Base-by-base conservation (phyloP, 2,329 filamentous ascomycete genomes). In the Hymenotorrendiella dingleyae region DNA sequence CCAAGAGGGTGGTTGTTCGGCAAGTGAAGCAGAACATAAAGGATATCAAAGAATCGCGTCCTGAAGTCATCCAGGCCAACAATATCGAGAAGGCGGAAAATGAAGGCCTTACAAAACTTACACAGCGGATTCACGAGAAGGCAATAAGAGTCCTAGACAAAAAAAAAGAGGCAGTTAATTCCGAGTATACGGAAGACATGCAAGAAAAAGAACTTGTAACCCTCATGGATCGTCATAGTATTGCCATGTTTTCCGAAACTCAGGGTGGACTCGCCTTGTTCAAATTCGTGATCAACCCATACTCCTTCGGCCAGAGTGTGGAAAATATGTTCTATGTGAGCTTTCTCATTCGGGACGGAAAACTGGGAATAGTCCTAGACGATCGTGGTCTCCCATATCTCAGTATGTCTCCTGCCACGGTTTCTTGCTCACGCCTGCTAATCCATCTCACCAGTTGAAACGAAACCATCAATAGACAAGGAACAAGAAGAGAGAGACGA, bases 271-370 rank as follows among this genome's bases (percentile, higher is more conserved):
- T 95, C 3, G 80, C 86, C 37, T 66, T 96, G 10, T 84, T 96
- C 62, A 80, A 84, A 40, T 97, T 96, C 54, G 86, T 89, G 29
- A 76, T 97, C 50, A 95, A 98, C 55, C 93, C 93, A 0, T 70
- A 70, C 28, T 94, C 88, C 1, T 98, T 97, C 57, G 87, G 87
- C 0, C 93, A 98, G 64, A 95, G 89, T 0, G 82, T 98, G 6
- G 93, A 98, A 62, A 98, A 98, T 56, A 72, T 98, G 56, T 98
- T 98, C 64, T 97, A 97, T 62, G 78, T 95, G 54, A 94, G 87
- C 61, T 98, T 98, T 59, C 68, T 98, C 47, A 88, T 97, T 46
- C 80, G 86, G 45, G 93, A 98, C 64, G 89, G 89, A 9, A 79
- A 76, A 46, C 77, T 89, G 5, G 79, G 78, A 24, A 73, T 98